Evolutionary conservation across 306 rosid species (phyloP).

Genomic region (Cucurbita moschata): DNA sequence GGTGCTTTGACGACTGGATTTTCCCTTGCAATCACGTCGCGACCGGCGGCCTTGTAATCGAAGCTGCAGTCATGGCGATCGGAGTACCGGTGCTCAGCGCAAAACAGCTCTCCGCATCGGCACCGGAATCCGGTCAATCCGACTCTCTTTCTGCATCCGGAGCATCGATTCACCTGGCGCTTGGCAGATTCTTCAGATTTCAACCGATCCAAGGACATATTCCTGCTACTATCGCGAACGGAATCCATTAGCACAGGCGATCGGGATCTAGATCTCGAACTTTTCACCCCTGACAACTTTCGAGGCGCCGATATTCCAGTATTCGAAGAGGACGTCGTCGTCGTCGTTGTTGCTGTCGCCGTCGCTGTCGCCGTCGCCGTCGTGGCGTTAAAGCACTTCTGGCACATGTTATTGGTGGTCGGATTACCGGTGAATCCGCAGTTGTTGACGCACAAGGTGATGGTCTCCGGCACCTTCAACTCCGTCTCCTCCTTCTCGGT

Average conservation of each 20-base stretch:
- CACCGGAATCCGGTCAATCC: constrained; percentile 87
- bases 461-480: constrained; percentile 58
- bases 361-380: constrained; percentile 9
- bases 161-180: constrained; percentile 66
- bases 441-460: constrained; percentile 59
- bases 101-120: constrained; percentile 88
- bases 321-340: neutral
- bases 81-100: constrained; percentile 78
- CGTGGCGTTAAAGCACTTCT: constrained; percentile 58
- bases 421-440: constrained; percentile 80
- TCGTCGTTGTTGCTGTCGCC: neutral
- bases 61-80: constrained; percentile 91
- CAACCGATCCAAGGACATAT: constrained; percentile 2
- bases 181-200: constrained; percentile 27
- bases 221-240: constrained; percentile 19
- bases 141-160: constrained; percentile 65
- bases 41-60: constrained; percentile 79
- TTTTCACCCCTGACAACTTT: constrained; percentile 31
- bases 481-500: constrained; percentile 82
- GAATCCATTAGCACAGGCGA: constrained; percentile 11
- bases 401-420: constrained; percentile 82
- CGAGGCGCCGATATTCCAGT: constrained; percentile 15
- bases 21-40: constrained; percentile 83
- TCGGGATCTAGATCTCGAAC: constrained; percentile 28
- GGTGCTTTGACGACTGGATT: constrained; percentile 83